phyloP scores from a whole-genome alignment of 805 yeast species.

The Sporopachydermia lactativora region DNA sequence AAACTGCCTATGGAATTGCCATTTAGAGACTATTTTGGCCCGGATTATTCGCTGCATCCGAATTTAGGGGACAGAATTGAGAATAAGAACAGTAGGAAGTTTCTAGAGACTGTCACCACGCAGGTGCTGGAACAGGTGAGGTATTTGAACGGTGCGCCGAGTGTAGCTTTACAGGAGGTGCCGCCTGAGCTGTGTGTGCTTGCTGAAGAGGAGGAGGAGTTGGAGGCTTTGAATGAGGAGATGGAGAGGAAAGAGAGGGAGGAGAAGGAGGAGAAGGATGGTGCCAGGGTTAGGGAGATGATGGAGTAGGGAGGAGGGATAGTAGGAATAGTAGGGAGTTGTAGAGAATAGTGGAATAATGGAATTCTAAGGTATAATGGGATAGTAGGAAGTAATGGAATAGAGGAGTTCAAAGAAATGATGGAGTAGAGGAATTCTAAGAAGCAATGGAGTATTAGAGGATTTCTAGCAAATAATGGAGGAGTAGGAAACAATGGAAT shows the following conservation, averaged over 20 bases:
- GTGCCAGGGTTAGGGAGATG: not conserved
- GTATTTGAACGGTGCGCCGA: constrained; percentile 80
- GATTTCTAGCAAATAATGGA: too few species aligned
- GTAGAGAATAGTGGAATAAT: too few species aligned
- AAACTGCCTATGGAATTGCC: constrained; percentile 65
- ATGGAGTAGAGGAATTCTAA: too few species aligned
- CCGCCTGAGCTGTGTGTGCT: constrained; percentile 50
- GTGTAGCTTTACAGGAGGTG: constrained; percentile 81
- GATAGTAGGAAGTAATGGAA: too few species aligned
- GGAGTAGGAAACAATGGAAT: too few species aligned
- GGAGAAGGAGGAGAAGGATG: not conserved
- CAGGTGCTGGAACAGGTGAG: constrained; percentile 72
- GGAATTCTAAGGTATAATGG: too few species aligned
- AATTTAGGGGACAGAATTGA: constrained; percentile 65
- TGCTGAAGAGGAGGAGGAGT: constrained; percentile 21
- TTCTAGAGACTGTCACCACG: constrained; percentile 63
- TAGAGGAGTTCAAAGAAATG: too few species aligned
- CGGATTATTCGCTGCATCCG: constrained; percentile 85
- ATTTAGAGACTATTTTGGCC: constrained; percentile 72
- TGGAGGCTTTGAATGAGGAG: not conserved
- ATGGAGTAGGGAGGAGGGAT: too few species aligned
- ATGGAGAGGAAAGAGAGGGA: not conserved
- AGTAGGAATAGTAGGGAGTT: too few species aligned
- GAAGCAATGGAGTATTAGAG: too few species aligned
- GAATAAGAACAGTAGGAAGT: constrained; percentile 72